Evolutionary conservation across 2,329 filamentous ascomycete genomes (phyloP), one percentile per base, ranked within the genome.

Genomic region (Pseudodiploospora longispora): DNA sequence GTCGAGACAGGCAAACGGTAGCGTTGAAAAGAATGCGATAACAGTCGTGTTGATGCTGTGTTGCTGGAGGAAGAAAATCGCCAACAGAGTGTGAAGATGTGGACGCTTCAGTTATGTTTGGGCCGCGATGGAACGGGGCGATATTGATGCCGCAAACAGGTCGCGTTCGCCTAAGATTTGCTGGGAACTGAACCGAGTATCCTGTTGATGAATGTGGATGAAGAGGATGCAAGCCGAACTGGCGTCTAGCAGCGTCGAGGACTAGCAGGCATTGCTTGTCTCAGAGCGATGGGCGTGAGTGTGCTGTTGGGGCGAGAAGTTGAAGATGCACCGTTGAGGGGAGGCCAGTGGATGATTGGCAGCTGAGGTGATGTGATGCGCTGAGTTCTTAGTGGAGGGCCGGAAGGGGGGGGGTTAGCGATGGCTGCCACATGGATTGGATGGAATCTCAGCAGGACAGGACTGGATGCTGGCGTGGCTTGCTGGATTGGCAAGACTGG

Each of bases 201-300:
- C 32, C 9, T 34, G 8, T 34, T 34, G 32, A 34, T 12, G 9
- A 12, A 34, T 34, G 32, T 9, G 32, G 32, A 34, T 34, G 12
- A 34, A 34, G 9, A 34, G 32, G 32, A 34, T 44, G 33, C 19
- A 44, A 32, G 53, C 55, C 47, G 54, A 53, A 52, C 49, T 39
- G 38, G 38, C 29, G 52, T 53, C 54, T 57, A 57, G 53, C 51
- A 53, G 47, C 41, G 42, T 34, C 41, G 43, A 42, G 44, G 45
- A 36, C 33, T 41, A 48, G 43, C 41, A 43, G 53, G 45, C 54
- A 56, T 56, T 41, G 50, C 46, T 44, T 10, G 19, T 33, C 35
- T 35, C 6, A 12, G 12, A 39, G 35, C 12, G 30, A 42, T 10
- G 40, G 31, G 9, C 32, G 38, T 34, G 27, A 12, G 31, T 42